Base-by-base conservation (phyloP, 148 eudicot genomes). In the Rhododendron ovatum region DNA sequence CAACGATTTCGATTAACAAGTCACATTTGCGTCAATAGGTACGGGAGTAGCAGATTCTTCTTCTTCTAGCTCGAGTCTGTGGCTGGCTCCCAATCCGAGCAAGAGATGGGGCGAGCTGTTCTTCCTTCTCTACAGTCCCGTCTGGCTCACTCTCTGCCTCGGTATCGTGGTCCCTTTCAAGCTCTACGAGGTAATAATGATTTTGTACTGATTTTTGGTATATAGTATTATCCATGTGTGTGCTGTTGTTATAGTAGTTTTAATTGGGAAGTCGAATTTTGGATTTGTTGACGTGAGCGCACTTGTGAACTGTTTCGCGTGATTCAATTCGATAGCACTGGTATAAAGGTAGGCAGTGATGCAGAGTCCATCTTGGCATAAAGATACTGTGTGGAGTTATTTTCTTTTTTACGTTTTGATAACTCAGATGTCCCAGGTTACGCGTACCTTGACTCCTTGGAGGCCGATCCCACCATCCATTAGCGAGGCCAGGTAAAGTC, bases 91-190 rank as follows among this genome's bases (percentile, higher is more conserved):
- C 59, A 92, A 95, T 87, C 94, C 92, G 4, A 96, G 99, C 92
- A 95, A 96, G 87, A 91, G 99, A 92, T 96, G 99, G 99, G 98
- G 88, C n/a, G 99, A 96, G 82, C 35, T 91, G 88, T 95, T 96
- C 87, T 96, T 96, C 84, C 94, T 96, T 51, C 86, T 95, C 11
- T 96, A 96, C 87, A 94, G 98, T 41, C 98, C 98, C 24, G 94
- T 96, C 84, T 96, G 99, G 99, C 95, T 96, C 91, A 95, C 98
- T 86, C 97, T 96, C 17, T 92, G 95, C 92, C 97, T 96, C 57
- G 99, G 99, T 61, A 92, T 96, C 84, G 93, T 96, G 45, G 96
- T 96, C 22, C 99, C 99, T 8, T 92, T 89, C 91, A 94, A 94
- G 89, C 92, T 96, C 71, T 96, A 96, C 26, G 99, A 96, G 98